phyloP scores from a whole-genome alignment of 2,329 filamentous ascomycete species.

The Fusarium redolens region DNA sequence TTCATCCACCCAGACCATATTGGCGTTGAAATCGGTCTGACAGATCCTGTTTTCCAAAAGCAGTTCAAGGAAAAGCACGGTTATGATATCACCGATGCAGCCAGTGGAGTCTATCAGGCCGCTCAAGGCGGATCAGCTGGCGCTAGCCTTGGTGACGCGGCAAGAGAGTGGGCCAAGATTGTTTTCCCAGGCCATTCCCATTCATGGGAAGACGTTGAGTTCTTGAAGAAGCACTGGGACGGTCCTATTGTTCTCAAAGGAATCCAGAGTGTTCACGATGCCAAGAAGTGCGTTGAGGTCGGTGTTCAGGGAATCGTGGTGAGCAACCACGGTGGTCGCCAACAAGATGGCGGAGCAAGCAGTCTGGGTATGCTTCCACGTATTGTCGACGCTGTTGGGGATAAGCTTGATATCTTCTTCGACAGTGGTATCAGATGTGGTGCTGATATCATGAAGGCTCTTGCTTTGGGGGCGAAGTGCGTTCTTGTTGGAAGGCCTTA shows the following conservation, averaged over 20 bases:
- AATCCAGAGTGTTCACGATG: conserved; percentile 23
- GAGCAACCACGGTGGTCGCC: conserved; percentile 27
- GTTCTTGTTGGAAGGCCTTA: conserved; percentile 16
- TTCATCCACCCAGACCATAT: conserved; percentile 33
- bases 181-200: conserved; percentile 27
- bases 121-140: conserved; percentile 22
- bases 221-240: conserved; percentile 29
- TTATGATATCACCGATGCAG: conserved; percentile 15
- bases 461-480: conserved; percentile 10
- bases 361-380: conserved; percentile 28
- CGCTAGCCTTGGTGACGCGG: conserved; percentile 14
- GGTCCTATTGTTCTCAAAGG: conserved; percentile 26
- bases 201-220: conserved; percentile 26
- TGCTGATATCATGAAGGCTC: conserved; percentile 19
- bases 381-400: conserved; percentile 4
- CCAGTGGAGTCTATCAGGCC: conserved; percentile 21
- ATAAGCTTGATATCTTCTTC: conserved; percentile 10
- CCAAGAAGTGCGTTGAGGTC: conserved; percentile 17
- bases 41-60: conserved; percentile 28
- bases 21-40: conserved; percentile 28
- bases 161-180: conserved; percentile 34
- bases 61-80: conserved; percentile 23
- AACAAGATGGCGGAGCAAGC: conserved; percentile 28
- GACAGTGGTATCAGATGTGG: conserved; percentile 17
- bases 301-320: conserved; percentile 30